A percentile compares a stretch with the other conserved stretches of the same genome.
phyloP scores from a whole-genome alignment of 805 yeast species.

The Wickerhamomyces tratensis region DNA sequence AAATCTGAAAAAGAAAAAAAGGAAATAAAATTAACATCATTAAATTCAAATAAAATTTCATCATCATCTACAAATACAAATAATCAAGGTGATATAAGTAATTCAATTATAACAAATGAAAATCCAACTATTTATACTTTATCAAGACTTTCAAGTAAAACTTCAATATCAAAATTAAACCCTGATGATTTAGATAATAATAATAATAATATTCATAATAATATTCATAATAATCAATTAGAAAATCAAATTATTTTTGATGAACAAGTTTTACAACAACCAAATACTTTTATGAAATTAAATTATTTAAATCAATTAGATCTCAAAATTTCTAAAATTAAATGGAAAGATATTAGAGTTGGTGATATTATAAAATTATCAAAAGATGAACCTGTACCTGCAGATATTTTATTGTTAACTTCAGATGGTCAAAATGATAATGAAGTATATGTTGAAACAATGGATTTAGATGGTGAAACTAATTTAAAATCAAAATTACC shows the following conservation, averaged over 20 bases:
- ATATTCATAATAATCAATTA: not conserved
- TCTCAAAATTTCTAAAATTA: slow-evolving; percentile 12
- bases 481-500: slow-evolving; percentile 73
- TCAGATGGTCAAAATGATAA: slow-evolving; percentile 45
- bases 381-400: slow-evolving; percentile 91
- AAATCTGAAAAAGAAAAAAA: slow-evolving; percentile 1
- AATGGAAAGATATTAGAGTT: slow-evolving; percentile 78
- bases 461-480: slow-evolving; percentile 98
- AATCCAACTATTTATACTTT: slow-evolving; percentile 2
- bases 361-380: slow-evolving; percentile 72
- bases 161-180: slow-evolving; percentile 8
- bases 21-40: not conserved
- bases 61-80: not conserved
- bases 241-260: not conserved
- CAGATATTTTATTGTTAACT: slow-evolving; percentile 70
- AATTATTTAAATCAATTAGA: slow-evolving; percentile 16
- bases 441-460: slow-evolving; percentile 80
- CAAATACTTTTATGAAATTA: slow-evolving; percentile 19
- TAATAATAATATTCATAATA: not conserved
- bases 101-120: not conserved
- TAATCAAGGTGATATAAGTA: not conserved
- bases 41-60: slow-evolving; percentile 1
- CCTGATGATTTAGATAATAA: slow-evolving; percentile 1
- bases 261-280: slow-evolving; percentile 3
- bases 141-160: slow-evolving; percentile 2